Conservation (phyloP, 352 stramenopile species). For the Globisporangium takayamanum region DNA sequence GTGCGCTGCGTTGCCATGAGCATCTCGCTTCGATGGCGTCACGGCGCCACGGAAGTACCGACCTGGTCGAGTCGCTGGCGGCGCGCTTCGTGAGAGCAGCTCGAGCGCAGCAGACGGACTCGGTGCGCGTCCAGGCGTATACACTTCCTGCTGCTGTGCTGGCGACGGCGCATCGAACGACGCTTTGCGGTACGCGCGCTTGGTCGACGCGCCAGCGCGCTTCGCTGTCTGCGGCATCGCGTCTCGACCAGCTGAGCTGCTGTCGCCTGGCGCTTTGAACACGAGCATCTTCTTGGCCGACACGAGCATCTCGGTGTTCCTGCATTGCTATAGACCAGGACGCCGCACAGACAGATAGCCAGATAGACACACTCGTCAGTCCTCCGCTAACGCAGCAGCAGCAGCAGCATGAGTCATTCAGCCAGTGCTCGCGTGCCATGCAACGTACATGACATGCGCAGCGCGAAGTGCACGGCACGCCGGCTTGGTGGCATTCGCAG, state of each 20-base stretch:
- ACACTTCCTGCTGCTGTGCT: conserved; percentile 1
- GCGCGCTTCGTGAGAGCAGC: conserved; percentile 51
- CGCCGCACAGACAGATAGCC: not conserved
- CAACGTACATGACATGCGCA: conserved; percentile 71
- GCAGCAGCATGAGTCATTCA: not conserved
- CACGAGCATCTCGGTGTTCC: conserved; percentile 61
- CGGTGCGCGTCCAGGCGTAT: conserved; percentile 5
- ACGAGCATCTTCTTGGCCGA: conserved; percentile 69
- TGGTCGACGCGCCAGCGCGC: conserved; percentile 3
- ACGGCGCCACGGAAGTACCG: conserved; percentile 3
- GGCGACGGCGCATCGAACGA: conserved; percentile 15
- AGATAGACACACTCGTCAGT: not conserved
- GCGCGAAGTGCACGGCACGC: conserved; percentile 67
- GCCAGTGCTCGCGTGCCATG: too few species aligned
- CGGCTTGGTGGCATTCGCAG: conserved; percentile 94
- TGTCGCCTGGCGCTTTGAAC: conserved; percentile 22
- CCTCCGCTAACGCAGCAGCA: not conserved
- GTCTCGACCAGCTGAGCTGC: not conserved
- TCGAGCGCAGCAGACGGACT: conserved; percentile 26
- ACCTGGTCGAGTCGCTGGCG: conserved; percentile 16
- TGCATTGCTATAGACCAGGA: conserved; percentile 29
- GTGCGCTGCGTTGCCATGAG: conserved; percentile 8
- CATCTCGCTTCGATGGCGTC: conserved; percentile 24
- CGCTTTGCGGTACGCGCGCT: conserved; percentile 15
- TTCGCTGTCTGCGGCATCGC: too few species aligned